These are phyloP conservation scores for Podochytrium sp. DNA, from an alignment of 192 early-diverging fungal species.

Conservation along the genomic window DNA sequence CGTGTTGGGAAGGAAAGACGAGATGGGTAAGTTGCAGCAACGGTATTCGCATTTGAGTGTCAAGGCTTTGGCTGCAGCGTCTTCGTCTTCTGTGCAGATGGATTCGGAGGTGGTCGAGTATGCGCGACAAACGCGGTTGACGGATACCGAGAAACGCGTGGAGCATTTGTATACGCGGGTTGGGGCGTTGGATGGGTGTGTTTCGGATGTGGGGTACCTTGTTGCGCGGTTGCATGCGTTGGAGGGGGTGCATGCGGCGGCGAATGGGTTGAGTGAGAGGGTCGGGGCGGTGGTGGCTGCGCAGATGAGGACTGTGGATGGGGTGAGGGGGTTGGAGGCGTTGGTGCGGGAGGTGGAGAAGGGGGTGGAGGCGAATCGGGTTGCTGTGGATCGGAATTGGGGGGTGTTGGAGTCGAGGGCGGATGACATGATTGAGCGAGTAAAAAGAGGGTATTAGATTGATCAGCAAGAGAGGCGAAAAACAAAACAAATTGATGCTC, in stretches of 20 bases:
- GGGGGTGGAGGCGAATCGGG: conserved; percentile 7
- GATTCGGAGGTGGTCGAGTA: background rate
- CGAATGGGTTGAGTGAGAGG: conserved; percentile 2
- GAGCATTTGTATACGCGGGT: background rate
- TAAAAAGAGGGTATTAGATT: background rate
- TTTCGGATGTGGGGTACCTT: conserved; percentile 8
- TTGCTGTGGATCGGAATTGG: background rate
- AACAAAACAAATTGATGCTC: no score
- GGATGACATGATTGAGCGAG: background rate
- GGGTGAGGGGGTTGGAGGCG: conserved; percentile 2
- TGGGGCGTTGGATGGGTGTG: background rate
- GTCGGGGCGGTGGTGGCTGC: background rate
- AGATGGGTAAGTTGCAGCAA: background rate
- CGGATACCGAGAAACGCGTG: conserved; percentile 22
- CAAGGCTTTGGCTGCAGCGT: background rate
- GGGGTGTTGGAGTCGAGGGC: background rate
- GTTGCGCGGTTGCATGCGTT: background rate
- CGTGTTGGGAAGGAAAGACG: background rate
- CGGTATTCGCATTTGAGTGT: background rate
- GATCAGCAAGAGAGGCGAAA: background rate
- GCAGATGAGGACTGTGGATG: conserved; percentile 23
- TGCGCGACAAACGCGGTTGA: conserved; percentile 1
- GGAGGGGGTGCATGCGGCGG: background rate
- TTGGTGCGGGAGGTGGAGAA: conserved; percentile 15
- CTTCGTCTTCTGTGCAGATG: background rate